Percentiles rank a stretch among this genome's conserved stretches.
These are phyloP conservation scores for Nothopassalora personata DNA, from an alignment of 2,329 filamentous ascomycete species.

Conservation along the genomic window DNA sequence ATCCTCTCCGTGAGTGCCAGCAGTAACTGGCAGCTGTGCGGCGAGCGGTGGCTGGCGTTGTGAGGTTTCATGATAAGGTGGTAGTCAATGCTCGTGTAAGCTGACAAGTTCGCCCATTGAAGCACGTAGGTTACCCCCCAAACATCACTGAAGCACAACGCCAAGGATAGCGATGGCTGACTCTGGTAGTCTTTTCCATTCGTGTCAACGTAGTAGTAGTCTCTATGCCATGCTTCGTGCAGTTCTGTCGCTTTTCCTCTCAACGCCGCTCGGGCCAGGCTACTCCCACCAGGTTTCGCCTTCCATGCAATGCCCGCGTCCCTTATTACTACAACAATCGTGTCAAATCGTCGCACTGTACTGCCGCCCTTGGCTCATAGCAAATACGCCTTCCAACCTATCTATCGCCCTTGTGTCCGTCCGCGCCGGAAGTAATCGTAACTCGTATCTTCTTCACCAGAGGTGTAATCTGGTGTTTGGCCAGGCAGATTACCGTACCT, in stretches of 20 bases:
- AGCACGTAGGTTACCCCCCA: no score
- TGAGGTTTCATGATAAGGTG: no score
- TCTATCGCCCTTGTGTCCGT: conserved; percentile 14
- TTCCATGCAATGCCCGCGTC: neutral
- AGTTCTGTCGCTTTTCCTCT: neutral
- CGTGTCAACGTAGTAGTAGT: no score
- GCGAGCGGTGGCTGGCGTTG: no score
- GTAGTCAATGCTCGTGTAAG: no score
- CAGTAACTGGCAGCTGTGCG: no score
- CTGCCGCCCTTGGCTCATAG: neutral
- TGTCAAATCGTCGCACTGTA: neutral
- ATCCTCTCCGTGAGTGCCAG: no score
- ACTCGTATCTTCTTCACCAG: conserved; percentile 32
- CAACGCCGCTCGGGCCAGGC: neutral
- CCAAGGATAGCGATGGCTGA: no score
- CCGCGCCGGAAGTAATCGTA: conserved; percentile 38
- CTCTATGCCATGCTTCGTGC: neutral
- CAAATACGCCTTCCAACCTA: neutral
- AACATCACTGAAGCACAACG: no score
- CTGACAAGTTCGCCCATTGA: no score
- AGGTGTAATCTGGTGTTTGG: conserved; percentile 27
- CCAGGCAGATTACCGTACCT: conserved; percentile 20
- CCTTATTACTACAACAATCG: neutral
- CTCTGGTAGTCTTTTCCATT: no score
- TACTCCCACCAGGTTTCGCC: neutral